Conservation (phyloP, 441 rosid genomes). For the Corymbia calophylla region DNA sequence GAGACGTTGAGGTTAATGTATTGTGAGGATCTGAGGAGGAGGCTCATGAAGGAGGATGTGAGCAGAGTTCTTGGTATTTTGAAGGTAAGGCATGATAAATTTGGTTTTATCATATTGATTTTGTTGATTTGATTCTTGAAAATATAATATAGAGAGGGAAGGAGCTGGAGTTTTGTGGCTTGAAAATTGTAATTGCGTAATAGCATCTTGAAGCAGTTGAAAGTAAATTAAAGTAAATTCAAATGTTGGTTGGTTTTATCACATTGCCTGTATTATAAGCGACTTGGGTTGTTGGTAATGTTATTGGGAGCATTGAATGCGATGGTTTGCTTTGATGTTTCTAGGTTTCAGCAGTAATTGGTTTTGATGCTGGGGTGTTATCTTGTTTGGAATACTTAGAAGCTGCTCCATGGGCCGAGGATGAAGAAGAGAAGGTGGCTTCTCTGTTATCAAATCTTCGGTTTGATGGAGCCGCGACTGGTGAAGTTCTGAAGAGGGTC, state of each 20-base stretch:
- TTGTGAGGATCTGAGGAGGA: conserved; percentile 81
- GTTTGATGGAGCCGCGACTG: conserved; percentile 86
- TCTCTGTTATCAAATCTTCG: conserved; percentile 68
- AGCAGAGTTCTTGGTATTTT: conserved; percentile 81
- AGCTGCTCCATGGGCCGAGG: conserved; percentile 99
- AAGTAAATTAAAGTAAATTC: neutral
- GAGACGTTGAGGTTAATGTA: conserved; percentile 94
- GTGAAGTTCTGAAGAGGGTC: conserved; percentile 88
- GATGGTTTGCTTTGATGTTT: conserved; percentile 2
- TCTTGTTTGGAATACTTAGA: conserved; percentile 94
- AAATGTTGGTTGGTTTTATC: neutral
- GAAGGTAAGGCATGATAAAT: conserved; percentile 41
- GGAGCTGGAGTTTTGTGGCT: neutral
- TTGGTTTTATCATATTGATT: neutral
- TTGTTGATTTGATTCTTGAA: neutral
- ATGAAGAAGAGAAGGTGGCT: conserved; percentile 90
- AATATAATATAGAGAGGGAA: neutral
- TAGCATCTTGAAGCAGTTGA: neutral
- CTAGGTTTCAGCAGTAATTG: conserved; percentile 93
- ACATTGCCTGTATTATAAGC: neutral
- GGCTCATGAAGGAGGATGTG: conserved; percentile 88
- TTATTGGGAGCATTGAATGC: conserved; percentile 4
- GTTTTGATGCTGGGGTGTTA: conserved; percentile 86
- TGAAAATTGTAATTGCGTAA: neutral
- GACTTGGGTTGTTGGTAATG: neutral